Base-by-base conservation (phyloP, 306 rosid species). In the Corylus americana region DNA sequence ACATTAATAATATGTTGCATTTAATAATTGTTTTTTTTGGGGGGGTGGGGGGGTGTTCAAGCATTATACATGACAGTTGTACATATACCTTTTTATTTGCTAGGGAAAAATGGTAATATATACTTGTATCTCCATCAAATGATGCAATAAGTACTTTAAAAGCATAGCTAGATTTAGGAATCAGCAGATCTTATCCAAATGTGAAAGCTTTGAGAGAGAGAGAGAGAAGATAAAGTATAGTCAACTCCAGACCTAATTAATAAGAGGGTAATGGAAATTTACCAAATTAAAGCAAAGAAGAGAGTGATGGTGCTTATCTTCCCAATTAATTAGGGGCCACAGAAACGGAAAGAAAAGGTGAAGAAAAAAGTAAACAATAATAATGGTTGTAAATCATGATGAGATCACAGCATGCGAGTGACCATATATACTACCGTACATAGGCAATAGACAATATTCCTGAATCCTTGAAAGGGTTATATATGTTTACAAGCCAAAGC, bases 261-360 rank as follows among this genome's bases (percentile, higher is more conserved):
- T 5, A 76, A 61, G 78, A 74, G 62, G 71, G 72, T 11, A 53
- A 61, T 84, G 91, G 89, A 83, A 13, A 68, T 85, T 67, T 71
- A 51, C 94, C 91, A 75, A 84, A 88, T 78, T 72, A 81, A 88
- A 86, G 91, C 76, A 74, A 78, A 57, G 73, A 74, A 77, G 75
- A 77, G 75, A 55, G 48, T 11, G 50, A 77, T 81, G 68, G 86
- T 78, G 73, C 70, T 22, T 53, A 70, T 78, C 51, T 76, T 51
- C 81, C 85, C 78, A 83, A 83, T 82, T 31, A 83, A 83, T 82
- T 31, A 31, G 3, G 7, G 25, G 39, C 20, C 76, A 81, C 77
- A 70, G 7, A 74, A 35, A 20, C 49, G 27, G 25, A 14, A 42
- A 68, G 11, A 10, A 35, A 13, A 62, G 44, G 8, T 6, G 0